Conservation (phyloP, 2,329 filamentous ascomycete genomes). For the Beauveria rudraprayagi region DNA sequence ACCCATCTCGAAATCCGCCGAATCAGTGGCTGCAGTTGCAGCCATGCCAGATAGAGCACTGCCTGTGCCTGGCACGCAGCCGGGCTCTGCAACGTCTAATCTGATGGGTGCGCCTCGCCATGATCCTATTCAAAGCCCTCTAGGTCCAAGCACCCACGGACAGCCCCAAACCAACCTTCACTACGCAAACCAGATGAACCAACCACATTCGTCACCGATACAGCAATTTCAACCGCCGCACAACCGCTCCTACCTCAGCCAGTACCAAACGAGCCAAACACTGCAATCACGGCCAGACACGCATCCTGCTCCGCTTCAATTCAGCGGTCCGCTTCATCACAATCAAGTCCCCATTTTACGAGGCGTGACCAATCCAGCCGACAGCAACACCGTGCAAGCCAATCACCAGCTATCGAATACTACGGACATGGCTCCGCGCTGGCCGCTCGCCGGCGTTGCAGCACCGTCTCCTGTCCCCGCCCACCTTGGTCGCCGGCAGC, state of each 20-base stretch:
- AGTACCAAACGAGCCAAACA: constrained; percentile 1
- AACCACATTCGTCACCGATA: background rate
- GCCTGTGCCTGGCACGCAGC: constrained; percentile 17
- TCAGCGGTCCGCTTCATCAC: constrained; percentile 10
- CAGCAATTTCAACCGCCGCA: constrained; percentile 5
- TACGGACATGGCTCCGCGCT: background rate
- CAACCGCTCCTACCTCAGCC: constrained; percentile 14
- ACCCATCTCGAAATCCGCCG: constrained; percentile 5
- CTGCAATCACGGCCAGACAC: constrained; percentile 12
- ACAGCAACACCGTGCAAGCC: constrained; percentile 4
- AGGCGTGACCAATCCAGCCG: background rate
- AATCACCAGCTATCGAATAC: constrained; percentile 2
- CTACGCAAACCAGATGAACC: background rate
- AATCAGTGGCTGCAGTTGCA: constrained; percentile 13
- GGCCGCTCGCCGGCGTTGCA: background rate
- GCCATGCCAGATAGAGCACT: constrained; percentile 13
- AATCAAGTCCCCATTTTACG: background rate
- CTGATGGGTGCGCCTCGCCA: background rate
- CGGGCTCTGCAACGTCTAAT: constrained; percentile 16
- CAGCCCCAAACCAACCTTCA: background rate
- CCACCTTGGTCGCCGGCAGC: constrained; percentile 16
- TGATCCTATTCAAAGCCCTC: background rate
- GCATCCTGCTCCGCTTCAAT: constrained; percentile 13
- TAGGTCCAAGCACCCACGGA: background rate
- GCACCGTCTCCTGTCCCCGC: background rate